Conservation (phyloP, 2,329 filamentous ascomycete species). For the Chrysosporium keratinophilum region DNA sequence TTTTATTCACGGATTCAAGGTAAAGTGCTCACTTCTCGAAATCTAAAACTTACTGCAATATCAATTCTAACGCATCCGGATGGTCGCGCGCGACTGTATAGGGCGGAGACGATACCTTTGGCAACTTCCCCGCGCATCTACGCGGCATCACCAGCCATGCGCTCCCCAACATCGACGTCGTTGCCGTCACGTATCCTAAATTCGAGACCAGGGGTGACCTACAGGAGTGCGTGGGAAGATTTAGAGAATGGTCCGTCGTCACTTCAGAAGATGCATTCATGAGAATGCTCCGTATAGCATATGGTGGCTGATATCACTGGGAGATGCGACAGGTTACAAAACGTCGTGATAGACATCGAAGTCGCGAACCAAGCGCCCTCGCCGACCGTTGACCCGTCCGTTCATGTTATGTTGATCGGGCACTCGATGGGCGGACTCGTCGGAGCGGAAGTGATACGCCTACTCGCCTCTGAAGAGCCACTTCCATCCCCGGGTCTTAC, state of each 20-base stretch:
- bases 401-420: constrained; percentile 69
- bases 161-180: constrained; percentile 34
- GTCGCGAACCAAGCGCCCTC: constrained; percentile 69
- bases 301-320: background rate
- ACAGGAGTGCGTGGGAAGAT: constrained; percentile 36
- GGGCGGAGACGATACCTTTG: constrained; percentile 43
- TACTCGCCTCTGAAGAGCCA: constrained; percentile 58
- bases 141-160: constrained; percentile 33
- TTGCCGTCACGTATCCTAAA: constrained; percentile 38
- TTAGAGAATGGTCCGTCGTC: constrained; percentile 38
- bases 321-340: constrained; percentile 56
- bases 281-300: background rate
- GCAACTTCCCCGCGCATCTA: constrained; percentile 37
- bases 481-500: constrained; percentile 29
- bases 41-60: background rate
- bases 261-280: background rate
- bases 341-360: constrained; percentile 90
- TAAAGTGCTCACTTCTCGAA: constrained; percentile 17
- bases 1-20: constrained; percentile 43
- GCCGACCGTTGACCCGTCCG: constrained; percentile 75
- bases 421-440: constrained; percentile 94
- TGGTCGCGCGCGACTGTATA: constrained; percentile 18
- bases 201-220: constrained; percentile 42
- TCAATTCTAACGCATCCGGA: background rate
- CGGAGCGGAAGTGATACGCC: constrained; percentile 74